These are phyloP conservation scores for Neofusicoccum sp. DNA, from an alignment of 2,329 filamentous ascomycete genomes.

Conservation along the genomic window DNA sequence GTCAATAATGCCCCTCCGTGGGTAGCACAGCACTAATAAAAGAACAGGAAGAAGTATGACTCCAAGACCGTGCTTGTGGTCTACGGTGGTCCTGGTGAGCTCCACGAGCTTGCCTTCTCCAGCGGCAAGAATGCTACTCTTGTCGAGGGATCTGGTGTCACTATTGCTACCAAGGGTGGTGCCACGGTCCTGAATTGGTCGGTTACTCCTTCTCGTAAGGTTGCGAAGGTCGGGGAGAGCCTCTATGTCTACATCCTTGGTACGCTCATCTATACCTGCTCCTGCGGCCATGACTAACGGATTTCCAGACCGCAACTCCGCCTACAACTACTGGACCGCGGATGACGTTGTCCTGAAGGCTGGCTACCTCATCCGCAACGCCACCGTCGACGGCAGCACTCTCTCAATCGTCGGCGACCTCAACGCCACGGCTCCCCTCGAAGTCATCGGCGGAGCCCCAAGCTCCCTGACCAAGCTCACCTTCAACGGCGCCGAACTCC, in stretches of 20 bases:
- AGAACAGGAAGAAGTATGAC: slow-evolving; percentile 62
- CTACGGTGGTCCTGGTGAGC: slow-evolving; percentile 62
- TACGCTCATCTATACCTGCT: slow-evolving; percentile 29
- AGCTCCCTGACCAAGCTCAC: slow-evolving; percentile 52
- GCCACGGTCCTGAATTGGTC: slow-evolving; percentile 55
- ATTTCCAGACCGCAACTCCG: slow-evolving; percentile 42
- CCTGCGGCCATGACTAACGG: slow-evolving; percentile 42
- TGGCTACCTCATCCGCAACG: slow-evolving; percentile 63
- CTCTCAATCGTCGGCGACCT: slow-evolving; percentile 68
- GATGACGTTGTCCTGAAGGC: slow-evolving; percentile 58
- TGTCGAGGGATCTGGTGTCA: slow-evolving; percentile 43
- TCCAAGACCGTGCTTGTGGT: slow-evolving; percentile 61
- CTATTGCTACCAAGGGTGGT: slow-evolving; percentile 38
- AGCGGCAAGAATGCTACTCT: slow-evolving; percentile 34
- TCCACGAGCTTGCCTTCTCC: slow-evolving; percentile 60
- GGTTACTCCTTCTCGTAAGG: slow-evolving; percentile 52
- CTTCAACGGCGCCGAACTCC: slow-evolving; percentile 56
- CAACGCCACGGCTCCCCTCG: slow-evolving; percentile 65
- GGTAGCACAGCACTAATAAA: too few species aligned
- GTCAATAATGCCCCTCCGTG: too few species aligned
- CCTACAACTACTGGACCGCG: slow-evolving; percentile 28
- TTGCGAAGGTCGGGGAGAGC: slow-evolving; percentile 50
- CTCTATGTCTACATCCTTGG: slow-evolving; percentile 58
- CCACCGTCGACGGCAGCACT: slow-evolving; percentile 53
- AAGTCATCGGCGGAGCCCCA: slow-evolving; percentile 64